A percentile compares a stretch with the other conserved stretches of the same genome.
These are phyloP conservation scores for Zymoseptoria pseudotritici DNA, from an alignment of 2,329 filamentous ascomycete species.

Conservation along the genomic window DNA sequence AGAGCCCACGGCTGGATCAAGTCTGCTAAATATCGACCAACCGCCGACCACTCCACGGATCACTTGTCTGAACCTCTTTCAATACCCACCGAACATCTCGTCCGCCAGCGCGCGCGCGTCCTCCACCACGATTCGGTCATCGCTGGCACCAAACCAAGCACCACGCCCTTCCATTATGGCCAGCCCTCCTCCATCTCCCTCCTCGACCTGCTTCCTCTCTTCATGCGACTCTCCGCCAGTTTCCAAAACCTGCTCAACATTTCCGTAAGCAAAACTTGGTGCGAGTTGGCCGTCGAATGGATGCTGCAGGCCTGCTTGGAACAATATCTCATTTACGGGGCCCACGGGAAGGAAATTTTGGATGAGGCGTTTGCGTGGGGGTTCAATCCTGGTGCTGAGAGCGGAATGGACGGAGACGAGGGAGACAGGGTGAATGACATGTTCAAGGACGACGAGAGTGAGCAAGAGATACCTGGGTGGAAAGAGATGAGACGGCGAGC, in stretches of 20 bases:
- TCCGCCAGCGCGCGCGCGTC: conserved; percentile 19
- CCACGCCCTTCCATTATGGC: conserved; percentile 27
- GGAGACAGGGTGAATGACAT: conserved; percentile 26
- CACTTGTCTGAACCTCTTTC: conserved; percentile 14
- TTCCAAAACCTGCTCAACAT: conserved; percentile 27
- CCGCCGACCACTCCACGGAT: conserved; percentile 2
- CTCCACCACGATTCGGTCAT: conserved; percentile 6
- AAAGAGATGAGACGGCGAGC: conserved; percentile 29
- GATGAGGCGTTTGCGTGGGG: conserved; percentile 43
- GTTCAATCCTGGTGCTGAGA: conserved; percentile 17
- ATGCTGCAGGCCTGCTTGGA: conserved; percentile 47
- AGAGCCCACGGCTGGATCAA: conserved; percentile 28
- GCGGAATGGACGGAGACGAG: conserved; percentile 24
- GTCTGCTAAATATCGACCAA: conserved; percentile 14
- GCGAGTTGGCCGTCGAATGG: conserved; percentile 40
- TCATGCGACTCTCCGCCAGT: conserved; percentile 42
- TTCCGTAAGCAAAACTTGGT: conserved; percentile 32
- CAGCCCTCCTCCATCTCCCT: conserved; percentile 29
- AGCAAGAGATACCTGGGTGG: conserved; percentile 32
- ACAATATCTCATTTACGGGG: conserved; percentile 37
- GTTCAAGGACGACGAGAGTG: conserved; percentile 29
- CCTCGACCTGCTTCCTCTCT: conserved; percentile 39
- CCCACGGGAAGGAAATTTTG: conserved; percentile 31
- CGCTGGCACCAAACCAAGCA: background rate
- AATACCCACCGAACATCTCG: conserved; percentile 8